Evolutionary conservation across 495 filamentous ascomycete genomes (phyloP).

Genomic region (Eremomyces bilateralis): DNA sequence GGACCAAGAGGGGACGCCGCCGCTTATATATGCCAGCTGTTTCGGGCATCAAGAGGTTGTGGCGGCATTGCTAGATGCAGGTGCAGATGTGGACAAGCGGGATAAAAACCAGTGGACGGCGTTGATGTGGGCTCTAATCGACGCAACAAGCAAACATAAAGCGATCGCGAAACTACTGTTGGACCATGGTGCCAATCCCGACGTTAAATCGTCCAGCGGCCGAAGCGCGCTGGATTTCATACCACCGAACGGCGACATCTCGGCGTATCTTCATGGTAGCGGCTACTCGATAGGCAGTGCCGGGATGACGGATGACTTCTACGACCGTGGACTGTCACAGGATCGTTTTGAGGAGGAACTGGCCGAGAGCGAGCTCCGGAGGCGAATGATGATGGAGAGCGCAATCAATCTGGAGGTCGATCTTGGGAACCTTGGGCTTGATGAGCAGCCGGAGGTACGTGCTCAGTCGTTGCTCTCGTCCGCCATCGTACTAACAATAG

Average conservation of each 20-base stretch:
- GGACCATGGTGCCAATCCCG: slow-evolving; percentile 84
- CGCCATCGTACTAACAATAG: slow-evolving; percentile 3
- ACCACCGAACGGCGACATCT: slow-evolving; percentile 85
- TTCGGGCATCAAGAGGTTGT: slow-evolving; percentile 94
- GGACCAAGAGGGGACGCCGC: slow-evolving; percentile 86
- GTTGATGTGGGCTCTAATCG: slow-evolving; percentile 99
- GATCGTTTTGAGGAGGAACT: slow-evolving; percentile 93
- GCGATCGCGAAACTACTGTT: slow-evolving; percentile 78
- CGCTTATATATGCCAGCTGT: slow-evolving; percentile 94
- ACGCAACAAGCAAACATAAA: slow-evolving; percentile 94
- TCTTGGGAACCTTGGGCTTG: slow-evolving; percentile 81
- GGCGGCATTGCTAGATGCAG: slow-evolving; percentile 56
- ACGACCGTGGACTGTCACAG: slow-evolving; percentile 77
- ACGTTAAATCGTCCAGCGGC: slow-evolving; percentile 81
- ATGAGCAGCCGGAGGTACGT: slow-evolving; percentile 81
- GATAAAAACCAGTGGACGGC: slow-evolving; percentile 94
- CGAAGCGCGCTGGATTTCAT: slow-evolving; percentile 95
- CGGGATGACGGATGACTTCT: slow-evolving; percentile 88
- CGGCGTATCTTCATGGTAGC: slow-evolving; percentile 78
- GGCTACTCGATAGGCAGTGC: slow-evolving; percentile 75
- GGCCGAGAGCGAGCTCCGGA: slow-evolving; percentile 86
- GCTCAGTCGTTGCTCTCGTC: slow-evolving; percentile 1
- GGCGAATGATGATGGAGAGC: slow-evolving; percentile 99
- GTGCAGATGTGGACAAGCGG: slow-evolving; percentile 82
- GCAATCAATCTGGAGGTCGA: slow-evolving; percentile 95